Base-by-base conservation (phyloP, 2,329 filamentous ascomycete species). In the Fusarium sp. region DNA sequence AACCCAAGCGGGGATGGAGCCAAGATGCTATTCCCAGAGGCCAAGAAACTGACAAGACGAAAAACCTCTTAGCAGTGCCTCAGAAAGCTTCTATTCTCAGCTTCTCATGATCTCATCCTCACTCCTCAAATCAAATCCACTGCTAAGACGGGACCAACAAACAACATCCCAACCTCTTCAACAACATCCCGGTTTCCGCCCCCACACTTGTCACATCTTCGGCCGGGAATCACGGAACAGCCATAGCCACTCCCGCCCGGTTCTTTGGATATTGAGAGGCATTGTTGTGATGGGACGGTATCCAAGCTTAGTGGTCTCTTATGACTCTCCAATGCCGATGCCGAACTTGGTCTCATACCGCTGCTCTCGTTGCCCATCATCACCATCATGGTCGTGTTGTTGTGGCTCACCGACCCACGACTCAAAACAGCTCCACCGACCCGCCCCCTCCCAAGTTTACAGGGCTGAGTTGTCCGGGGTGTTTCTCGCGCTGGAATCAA, bases 401-500 rank as follows among this genome's bases (percentile, higher is more conserved):
- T 46, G 51, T 50, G 33, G n/a, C 65, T 70, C 58, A 44, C 49
- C 36, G 27, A 54, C 36, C 40, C 14, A 38, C 23, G 14, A 54
- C 46, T 54, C 34, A 27, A 44, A 50, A 23, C 46, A 38, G 49
- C 25, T 46, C 50, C 50, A 46, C 53, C 27, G 33, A 29, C 57
- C 59, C 50, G 51, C 33, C 49, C 56, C 8, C 18, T 31, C 20
- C 40, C 29, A 55, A 23, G 44, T 61, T 64, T 58, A 58, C 69
- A 74, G 69, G 72, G 67, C 67, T 74, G 67, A 73, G 65, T 62
- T 68, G 66, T 64, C 54, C 20, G 62, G 67, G 67, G 56, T 34
- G 42, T 46, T 31, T 44, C 29, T 50, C 38, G 14, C 31, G 36
- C 20, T 38, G 38, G 58, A 34, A 25, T 42, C 34, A 44, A 61